Percentiles rank a stretch among this genome's conserved stretches.
Conservation (phyloP, 495 filamentous ascomycete species). For the Podospora bellae-mahoneyi region DNA sequence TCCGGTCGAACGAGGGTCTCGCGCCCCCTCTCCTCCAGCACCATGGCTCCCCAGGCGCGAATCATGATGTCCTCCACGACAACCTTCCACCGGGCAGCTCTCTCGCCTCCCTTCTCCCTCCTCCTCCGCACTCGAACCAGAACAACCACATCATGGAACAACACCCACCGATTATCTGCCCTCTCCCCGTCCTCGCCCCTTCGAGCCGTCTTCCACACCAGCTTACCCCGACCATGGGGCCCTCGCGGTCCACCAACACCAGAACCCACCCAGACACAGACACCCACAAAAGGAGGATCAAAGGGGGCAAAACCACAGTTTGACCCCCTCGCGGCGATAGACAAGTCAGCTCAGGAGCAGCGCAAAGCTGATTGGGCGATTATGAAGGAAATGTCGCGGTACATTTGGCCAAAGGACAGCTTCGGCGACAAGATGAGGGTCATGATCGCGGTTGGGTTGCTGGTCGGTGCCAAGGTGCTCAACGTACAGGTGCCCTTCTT, state of each 20-base stretch:
- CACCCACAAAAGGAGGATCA: not conserved
- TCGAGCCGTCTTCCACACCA: conserved; percentile 27
- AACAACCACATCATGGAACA: conserved; percentile 2
- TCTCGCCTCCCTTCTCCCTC: not conserved
- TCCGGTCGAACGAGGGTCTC: not conserved
- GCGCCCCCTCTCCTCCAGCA: conserved; percentile 1
- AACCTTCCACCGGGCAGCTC: conserved; percentile 16
- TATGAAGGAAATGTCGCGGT: conserved; percentile 93
- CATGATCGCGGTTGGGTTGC: conserved; percentile 69
- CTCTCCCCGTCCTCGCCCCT: conserved; percentile 13
- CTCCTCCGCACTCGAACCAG: conserved; percentile 15
- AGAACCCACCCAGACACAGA: conserved; percentile 9
- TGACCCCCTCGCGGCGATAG: conserved; percentile 37
- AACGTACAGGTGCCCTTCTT: conserved; percentile 99
- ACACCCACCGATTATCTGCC: not conserved
- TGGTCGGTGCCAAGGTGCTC: conserved; percentile 88
- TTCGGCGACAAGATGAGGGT: conserved; percentile 80
- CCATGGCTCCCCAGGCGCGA: conserved; percentile 29
- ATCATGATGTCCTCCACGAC: conserved; percentile 28
- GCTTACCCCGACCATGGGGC: conserved; percentile 12
- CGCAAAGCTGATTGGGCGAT: conserved; percentile 97
- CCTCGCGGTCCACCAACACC: conserved; percentile 7
- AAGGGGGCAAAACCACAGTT: conserved; percentile 14
- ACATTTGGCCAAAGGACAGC: conserved; percentile 95
- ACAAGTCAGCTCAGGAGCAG: conserved; percentile 73